Evolutionary conservation across 768 basidiomycete species (phyloP), one percentile per base, ranked within the genome.

Genomic region (Tylopilus vinaceipallidus): DNA sequence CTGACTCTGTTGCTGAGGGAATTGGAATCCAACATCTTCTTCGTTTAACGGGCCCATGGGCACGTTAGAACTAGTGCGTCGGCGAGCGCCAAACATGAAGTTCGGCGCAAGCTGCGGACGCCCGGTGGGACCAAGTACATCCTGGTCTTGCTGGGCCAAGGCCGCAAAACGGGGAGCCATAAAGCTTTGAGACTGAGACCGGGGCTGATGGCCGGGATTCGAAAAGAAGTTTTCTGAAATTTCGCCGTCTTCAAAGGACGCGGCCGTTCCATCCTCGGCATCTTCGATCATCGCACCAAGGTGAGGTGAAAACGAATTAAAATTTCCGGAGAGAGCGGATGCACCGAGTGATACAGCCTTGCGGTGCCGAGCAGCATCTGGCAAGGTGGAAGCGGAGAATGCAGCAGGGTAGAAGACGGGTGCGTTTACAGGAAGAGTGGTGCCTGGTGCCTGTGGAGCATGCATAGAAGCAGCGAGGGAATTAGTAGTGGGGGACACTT

Each of bases 81-180:
- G 69, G 57, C 72, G 72, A 48, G 83, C 81, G 42, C 92, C 94
- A 66, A 95, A 97, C 77, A 86, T 91, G 70, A 97, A 95, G 42
- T 78, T 76, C n/a, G 92, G 92, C 11, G 91, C 91, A 33, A 95
- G 81, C 64, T 94, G 91, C 33, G 91, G 92, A 54, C 92, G 84
- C 38, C 90, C 86, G 24, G 86, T 79, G 14, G 89, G 82, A 27
- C 89, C 84, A 42, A 87, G 59, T 49, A 73, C 37, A 54, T 88
- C 83, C 34, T 60, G 59, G 54, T 90, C 84, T 64, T 87, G 85
- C 58, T 84, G 86, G 30, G 79, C 88, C 58, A 85, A 76, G 47
- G 83, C 89, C 16, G 85, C 89, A 63, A 95, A 95, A 22, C 94
- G 84, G 24, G 94, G 94, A 36, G 93, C 87, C 61, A 87, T 80